Conservation (phyloP, 73 alveolate species). For the Uronychia setigera region DNA sequence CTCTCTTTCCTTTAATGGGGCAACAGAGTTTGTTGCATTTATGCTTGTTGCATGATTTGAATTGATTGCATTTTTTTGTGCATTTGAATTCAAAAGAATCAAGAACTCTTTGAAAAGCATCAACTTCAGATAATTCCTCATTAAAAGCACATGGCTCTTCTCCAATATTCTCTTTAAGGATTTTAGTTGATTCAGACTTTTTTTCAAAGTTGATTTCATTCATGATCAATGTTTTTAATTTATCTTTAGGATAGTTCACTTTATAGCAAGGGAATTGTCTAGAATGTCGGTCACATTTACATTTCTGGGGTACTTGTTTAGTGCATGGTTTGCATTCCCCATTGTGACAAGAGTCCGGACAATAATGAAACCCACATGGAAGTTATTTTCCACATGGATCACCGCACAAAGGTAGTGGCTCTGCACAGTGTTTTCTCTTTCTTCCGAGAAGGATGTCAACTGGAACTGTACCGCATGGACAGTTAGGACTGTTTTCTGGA, state of each 20-base stretch:
- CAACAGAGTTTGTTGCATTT: slow-evolving; percentile 90
- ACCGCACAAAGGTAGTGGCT: slow-evolving; percentile 78
- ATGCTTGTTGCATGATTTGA: slow-evolving; percentile 85
- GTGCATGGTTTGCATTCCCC: slow-evolving; percentile 70
- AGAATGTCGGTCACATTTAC: slow-evolving; percentile 80
- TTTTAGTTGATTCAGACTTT: background rate
- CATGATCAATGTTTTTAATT: slow-evolving; percentile 23
- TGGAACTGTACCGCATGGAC: slow-evolving; percentile 80
- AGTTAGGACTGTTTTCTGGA: slow-evolving; percentile 56
- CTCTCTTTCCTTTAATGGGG: slow-evolving; percentile 77
- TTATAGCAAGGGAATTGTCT: slow-evolving; percentile 76
- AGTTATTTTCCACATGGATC: slow-evolving; percentile 57
- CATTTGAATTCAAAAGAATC: slow-evolving; percentile 74
- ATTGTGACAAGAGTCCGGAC: slow-evolving; percentile 31
- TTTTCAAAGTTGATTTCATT: background rate
- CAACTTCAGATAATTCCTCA: background rate
- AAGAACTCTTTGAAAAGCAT: background rate
- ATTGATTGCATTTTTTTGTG: slow-evolving; percentile 75
- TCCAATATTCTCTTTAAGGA: background rate
- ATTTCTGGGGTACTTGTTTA: slow-evolving; percentile 64
- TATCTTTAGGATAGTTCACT: slow-evolving; percentile 80
- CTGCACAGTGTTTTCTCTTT: slow-evolving; percentile 64
- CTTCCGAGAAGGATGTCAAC: slow-evolving; percentile 32
- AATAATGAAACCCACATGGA: slow-evolving; percentile 62
- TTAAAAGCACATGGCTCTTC: background rate